These are phyloP conservation scores for Hyphodiscus hymeniophilus DNA, from an alignment of 495 filamentous ascomycete genomes.

Conservation along the genomic window DNA sequence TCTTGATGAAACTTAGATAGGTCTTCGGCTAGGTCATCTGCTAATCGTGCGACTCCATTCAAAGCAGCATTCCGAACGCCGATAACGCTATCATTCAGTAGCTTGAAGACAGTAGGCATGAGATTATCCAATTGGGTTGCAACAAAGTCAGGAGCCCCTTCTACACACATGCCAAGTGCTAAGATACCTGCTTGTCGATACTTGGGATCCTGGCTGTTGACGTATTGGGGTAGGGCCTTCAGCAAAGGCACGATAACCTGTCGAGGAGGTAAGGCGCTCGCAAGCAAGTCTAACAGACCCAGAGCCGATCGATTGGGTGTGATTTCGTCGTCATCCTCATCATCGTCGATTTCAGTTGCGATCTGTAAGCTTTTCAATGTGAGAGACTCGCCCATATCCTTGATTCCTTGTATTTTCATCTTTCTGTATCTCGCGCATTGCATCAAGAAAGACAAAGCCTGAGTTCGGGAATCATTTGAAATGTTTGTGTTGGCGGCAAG, in stretches of 20 bases:
- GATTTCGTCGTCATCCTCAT: constrained; percentile 79
- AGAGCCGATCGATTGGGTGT: constrained; percentile 85
- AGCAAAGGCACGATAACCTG: constrained; percentile 93
- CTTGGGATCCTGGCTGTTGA: constrained; percentile 60
- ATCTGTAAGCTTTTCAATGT: constrained; percentile 80
- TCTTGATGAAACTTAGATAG: constrained; percentile 72
- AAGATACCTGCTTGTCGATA: constrained; percentile 85
- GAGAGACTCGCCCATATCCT: constrained; percentile 70
- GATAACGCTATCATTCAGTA: constrained; percentile 73
- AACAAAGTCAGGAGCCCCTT: constrained; percentile 94
- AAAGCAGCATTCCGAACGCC: constrained; percentile 81
- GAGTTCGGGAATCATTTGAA: constrained; percentile 76
- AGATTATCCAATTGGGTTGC: constrained; percentile 79
- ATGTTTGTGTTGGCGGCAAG: constrained; percentile 64
- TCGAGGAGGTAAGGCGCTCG: constrained; percentile 78
- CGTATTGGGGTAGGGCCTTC: constrained; percentile 72
- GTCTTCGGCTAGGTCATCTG: constrained; percentile 88
- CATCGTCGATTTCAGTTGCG: constrained; percentile 69
- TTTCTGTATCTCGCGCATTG: constrained; percentile 86
- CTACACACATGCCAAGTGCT: constrained; percentile 86
- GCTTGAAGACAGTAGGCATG: constrained; percentile 75
- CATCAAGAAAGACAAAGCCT: constrained; percentile 89
- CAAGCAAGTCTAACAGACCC: constrained; percentile 79
- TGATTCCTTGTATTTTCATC: constrained; percentile 86
- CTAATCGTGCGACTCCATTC: constrained; percentile 76